Base-by-base conservation (phyloP, 371 early-diverging fungal genomes). In the Lichtheimia corymbifera region DNA sequence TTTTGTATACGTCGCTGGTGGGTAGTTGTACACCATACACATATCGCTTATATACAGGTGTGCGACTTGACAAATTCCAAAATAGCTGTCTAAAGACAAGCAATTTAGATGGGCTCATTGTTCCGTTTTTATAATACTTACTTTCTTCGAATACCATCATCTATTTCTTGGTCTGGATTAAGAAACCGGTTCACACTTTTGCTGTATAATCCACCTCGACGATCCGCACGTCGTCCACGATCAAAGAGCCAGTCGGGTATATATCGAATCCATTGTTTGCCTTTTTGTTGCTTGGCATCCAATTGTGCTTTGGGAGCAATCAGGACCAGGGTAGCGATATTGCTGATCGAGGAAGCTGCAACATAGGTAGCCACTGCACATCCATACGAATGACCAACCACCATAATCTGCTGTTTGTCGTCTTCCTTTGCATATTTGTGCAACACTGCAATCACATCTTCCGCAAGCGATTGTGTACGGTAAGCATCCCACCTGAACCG, bases 321-420 rank as follows among this genome's bases (percentile, higher is more conserved):
- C 59, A 88, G 67, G 0, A 87, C 79, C 18, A 90, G 54, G 0
- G 82, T 86, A 17, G 83, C 77, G 40, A 87, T 61, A 17, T 64
- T 63, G 9, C 65, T 5, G 27, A 64, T 58, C 3, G 79, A 55
- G 0, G 62, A 69, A 2, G 77, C 64, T 17, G 83, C 84, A 13
- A 85, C 76, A 53, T 70, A 72, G 0, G 85, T 74, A 2, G 81
- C 85, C 22, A 90, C 59, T 5, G 78, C 67, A 51, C 90, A 90
- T 0, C 90, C 90, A 70, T 87, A 90, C 1, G 89, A 89, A 60
- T 88, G 89, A 1, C 85, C 83, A 43, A 90, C 74, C 20, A 88
- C 77, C 11, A 86, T 83, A 0, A 80, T 81, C 0, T 73, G 72
- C 13, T 83, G 79, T 42, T 79, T 71, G 49, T 77, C 73, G 64